phyloP scores from a whole-genome alignment of 2,329 filamentous ascomycete species.

The Pyricularia pennisetigena region DNA sequence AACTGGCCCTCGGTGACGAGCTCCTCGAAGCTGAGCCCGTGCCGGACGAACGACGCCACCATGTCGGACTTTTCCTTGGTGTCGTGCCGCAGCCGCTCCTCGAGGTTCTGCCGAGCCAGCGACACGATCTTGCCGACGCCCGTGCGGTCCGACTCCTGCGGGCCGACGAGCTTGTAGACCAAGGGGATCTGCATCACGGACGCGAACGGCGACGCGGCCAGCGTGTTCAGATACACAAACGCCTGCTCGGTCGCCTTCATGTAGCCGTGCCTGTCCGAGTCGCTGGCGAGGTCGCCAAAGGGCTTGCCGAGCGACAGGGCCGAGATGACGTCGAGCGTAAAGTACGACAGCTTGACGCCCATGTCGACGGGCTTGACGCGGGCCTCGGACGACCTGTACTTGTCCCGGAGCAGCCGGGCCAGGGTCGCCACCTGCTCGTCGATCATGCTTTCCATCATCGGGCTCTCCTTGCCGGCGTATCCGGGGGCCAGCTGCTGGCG shows the following conservation, averaged over 20 bases:
- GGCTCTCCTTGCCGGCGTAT: conserved; percentile 47
- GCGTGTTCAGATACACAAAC: conserved; percentile 22
- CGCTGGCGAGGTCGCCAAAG: conserved; percentile 30
- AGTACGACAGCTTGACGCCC: conserved; percentile 32
- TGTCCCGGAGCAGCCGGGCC: conserved; percentile 35
- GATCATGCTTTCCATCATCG: conserved; percentile 36
- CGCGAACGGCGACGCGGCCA: background rate
- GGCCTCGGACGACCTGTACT: conserved; percentile 27
- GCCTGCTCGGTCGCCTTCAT: conserved; percentile 26
- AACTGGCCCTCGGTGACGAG: background rate
- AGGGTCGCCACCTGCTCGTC: conserved; percentile 35
- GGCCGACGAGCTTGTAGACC: background rate
- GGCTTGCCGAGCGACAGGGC: conserved; percentile 32
- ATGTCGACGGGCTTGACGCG: conserved; percentile 33
- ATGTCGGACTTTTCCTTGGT: conserved; percentile 3
- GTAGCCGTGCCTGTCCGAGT: conserved; percentile 31
- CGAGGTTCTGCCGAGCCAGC: background rate
- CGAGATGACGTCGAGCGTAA: conserved; percentile 41
- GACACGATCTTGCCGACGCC: conserved; percentile 1
- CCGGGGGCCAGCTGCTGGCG: conserved; percentile 39
- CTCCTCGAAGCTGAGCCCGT: conserved; percentile 4
- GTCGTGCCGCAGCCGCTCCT: background rate
- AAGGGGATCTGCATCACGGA: background rate
- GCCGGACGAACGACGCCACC: conserved; percentile 3
- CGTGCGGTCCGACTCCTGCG: background rate